Evolutionary conservation across 2,329 filamentous ascomycete species (phyloP).

Genomic region (Epicoccum nigrum): DNA sequence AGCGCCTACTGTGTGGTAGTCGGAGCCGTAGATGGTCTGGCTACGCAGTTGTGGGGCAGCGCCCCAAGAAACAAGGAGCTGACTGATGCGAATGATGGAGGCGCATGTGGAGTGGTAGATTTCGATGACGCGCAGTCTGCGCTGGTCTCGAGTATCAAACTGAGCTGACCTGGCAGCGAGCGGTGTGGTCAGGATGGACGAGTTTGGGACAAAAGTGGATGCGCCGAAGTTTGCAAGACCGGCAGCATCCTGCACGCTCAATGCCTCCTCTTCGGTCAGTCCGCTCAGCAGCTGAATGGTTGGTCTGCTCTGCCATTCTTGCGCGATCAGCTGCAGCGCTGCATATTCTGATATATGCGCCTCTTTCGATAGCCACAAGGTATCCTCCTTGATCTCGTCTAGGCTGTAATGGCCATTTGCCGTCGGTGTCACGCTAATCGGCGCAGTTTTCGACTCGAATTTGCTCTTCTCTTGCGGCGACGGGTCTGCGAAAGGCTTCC

Average conservation of each 20-base stretch:
- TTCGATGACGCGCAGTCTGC: conserved; percentile 71
- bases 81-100: conserved; percentile 52
- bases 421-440: conserved; percentile 79
- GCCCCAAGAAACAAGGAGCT: conserved; percentile 45
- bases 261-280: conserved; percentile 77
- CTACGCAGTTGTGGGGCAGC: conserved; percentile 35
- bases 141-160: conserved; percentile 67
- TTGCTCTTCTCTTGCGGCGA: conserved; percentile 69
- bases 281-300: conserved; percentile 72
- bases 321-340: conserved; percentile 77
- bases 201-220: conserved; percentile 55
- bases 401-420: conserved; percentile 73
- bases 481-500: conserved; percentile 69
- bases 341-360: conserved; percentile 79
- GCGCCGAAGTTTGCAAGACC: conserved; percentile 67
- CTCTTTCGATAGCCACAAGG: conserved; percentile 82
- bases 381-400: conserved; percentile 81
- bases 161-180: conserved; percentile 26
- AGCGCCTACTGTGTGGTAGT: conserved; percentile 39
- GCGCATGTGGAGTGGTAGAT: conserved; percentile 75
- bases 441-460: conserved; percentile 84
- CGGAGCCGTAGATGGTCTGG: conserved; percentile 34
- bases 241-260: conserved; percentile 76
- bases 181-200: conserved; percentile 48
- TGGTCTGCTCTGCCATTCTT: conserved; percentile 85